Evolutionary conservation across 805 yeast species (phyloP), one percentile per base, ranked within the genome.

Genomic region (Maudiozyma pseudohumilis): DNA sequence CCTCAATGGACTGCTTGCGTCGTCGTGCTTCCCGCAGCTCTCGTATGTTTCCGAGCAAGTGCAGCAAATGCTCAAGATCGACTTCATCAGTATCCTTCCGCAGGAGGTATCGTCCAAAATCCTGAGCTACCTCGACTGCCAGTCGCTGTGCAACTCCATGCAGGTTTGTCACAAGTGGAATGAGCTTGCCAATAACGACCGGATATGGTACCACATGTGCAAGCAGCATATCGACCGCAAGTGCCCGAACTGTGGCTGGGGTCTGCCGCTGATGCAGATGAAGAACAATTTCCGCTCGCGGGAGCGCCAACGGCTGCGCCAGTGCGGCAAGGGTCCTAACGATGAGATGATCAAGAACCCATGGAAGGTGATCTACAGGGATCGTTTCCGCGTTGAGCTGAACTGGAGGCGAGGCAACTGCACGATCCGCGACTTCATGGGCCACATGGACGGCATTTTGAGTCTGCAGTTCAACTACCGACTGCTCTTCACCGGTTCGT

Each of bases 241-340:
- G 60, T 92, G 98, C 64, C 95, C 96, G 28, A 85, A 85, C 54
- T 92, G 98, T 64, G 98, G 98, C 12, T 92, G 98, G 98, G 98
- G 98, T 4, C 68, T 92, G 46, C 98, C 98, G 3, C 64, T 92
- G 42, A 74, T 92, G 75, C 95, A 87, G 52, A 85, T 87, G 77
- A 82, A 80, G 55, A 43, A 43, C 25, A 68, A 81, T 38, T 80
- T 80, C 2, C 61, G 82, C 10, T 36, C 34, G 6, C 34, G 34
- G 20, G 20, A 19, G 10, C 30, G 26, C 17, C 15, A 30, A 5
- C 27, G 12, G n/a, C n/a, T n/a, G n/a, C n/a, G n/a, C n/a, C n/a
- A n/a, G n/a, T n/a, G n/a, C n/a, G n/a, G n/a, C n/a, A n/a, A n/a
- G n/a, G n/a, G n/a, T n/a, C n/a, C n/a, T n/a, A n/a, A 41, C 6